A percentile compares a stretch with the other conserved stretches of the same genome.
Evolutionary conservation across 805 yeast species (phyloP).

Genomic region (Tetrapisispora fleetii): DNA sequence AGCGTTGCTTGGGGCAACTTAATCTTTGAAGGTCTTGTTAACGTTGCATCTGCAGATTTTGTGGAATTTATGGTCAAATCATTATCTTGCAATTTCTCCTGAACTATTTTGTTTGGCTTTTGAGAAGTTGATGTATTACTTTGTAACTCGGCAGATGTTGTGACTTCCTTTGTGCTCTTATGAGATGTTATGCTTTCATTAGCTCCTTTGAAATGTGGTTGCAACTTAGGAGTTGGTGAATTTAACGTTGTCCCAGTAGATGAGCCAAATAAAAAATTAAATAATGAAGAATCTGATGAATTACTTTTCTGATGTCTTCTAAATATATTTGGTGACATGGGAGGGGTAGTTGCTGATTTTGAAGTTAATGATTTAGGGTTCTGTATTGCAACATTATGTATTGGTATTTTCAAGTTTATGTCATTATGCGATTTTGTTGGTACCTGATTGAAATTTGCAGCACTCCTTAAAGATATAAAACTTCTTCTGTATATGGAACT

Average conservation of each 20-base stretch:
- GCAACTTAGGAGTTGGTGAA: background rate
- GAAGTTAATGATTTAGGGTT: background rate
- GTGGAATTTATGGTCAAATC: slow-evolving; percentile 1
- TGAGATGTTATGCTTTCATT: background rate
- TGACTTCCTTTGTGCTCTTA: background rate
- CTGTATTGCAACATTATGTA: slow-evolving; percentile 2
- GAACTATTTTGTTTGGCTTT: background rate
- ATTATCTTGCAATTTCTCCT: background rate
- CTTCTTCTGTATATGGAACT: slow-evolving; percentile 29
- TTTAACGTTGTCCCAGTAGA: slow-evolving; percentile 8
- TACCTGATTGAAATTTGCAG: slow-evolving; percentile 9
- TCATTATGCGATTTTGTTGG: slow-evolving; percentile 5
- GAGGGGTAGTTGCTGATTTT: slow-evolving; percentile 12
- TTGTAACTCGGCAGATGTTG: background rate
- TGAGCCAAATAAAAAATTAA: slow-evolving; percentile 32
- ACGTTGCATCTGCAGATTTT: slow-evolving; percentile 7
- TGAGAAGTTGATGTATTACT: background rate
- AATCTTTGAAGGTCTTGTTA: slow-evolving; percentile 1
- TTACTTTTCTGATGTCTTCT: slow-evolving; percentile 56
- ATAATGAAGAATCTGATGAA: slow-evolving; percentile 45
- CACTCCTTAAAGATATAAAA: slow-evolving; percentile 24
- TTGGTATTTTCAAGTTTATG: slow-evolving; percentile 23
- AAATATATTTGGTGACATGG: slow-evolving; percentile 38
- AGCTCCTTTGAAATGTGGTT: background rate
- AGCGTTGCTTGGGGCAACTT: background rate